These are phyloP conservation scores for Cylindrodendrum hubeiense DNA, from an alignment of 2,329 filamentous ascomycete species.

Conservation along the genomic window DNA sequence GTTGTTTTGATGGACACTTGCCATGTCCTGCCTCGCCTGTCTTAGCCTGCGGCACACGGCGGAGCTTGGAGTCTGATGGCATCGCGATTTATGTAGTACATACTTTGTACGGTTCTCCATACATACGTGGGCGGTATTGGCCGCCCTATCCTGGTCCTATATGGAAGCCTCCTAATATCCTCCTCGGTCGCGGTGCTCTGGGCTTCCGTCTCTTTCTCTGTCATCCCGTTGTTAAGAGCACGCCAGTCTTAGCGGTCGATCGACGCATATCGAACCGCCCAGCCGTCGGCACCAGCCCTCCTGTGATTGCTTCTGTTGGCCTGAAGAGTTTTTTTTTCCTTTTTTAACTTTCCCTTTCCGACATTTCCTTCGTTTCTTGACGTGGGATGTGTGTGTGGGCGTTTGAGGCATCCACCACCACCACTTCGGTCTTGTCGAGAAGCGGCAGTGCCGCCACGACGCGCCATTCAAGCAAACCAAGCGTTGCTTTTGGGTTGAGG, in stretches of 20 bases:
- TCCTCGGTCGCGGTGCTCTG: background rate
- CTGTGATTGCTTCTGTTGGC: constrained; percentile 40
- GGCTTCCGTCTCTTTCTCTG: constrained; percentile 14
- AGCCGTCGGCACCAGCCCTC: constrained; percentile 35
- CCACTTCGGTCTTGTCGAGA: constrained; percentile 24
- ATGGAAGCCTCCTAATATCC: constrained; percentile 24
- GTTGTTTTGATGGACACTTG: constrained; percentile 27
- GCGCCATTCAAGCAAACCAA: constrained; percentile 32
- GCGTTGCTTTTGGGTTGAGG: constrained; percentile 31
- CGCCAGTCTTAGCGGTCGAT: constrained; percentile 31
- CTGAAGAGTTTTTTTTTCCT: constrained; percentile 32
- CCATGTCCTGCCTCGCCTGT: constrained; percentile 24
- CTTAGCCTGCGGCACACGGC: constrained; percentile 26
- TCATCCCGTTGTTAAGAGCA: constrained; percentile 28
- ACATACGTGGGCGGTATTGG: constrained; percentile 19
- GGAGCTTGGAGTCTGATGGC: constrained; percentile 18
- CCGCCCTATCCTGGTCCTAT: constrained; percentile 25
- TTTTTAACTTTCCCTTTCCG: constrained; percentile 17
- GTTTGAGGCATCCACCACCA: constrained; percentile 13
- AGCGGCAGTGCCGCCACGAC: constrained; percentile 25
- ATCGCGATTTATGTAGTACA: constrained; percentile 21
- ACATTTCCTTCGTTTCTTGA: constrained; percentile 9
- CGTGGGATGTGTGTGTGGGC: constrained; percentile 12
- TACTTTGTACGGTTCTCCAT: no score
- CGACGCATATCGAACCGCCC: constrained; percentile 27